phyloP scores from a whole-genome alignment of 2,329 filamentous ascomycete species.

The Aschersonia sp. region DNA sequence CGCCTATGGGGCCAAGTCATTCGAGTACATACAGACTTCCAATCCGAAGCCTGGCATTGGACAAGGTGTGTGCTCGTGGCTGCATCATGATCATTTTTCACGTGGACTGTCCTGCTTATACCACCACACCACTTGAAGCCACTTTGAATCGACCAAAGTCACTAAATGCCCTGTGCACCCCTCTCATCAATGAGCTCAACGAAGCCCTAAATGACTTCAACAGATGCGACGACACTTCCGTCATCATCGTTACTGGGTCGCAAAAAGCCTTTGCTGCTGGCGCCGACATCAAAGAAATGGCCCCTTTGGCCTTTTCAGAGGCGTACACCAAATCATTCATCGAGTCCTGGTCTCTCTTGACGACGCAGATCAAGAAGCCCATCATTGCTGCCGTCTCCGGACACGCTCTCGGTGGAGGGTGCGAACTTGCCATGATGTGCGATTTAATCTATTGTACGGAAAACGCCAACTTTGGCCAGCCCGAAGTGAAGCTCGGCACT shows the following conservation, averaged over 20 bases:
- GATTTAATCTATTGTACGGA: constrained; percentile 87
- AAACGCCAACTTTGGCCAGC: constrained; percentile 84
- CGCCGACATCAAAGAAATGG: constrained; percentile 99
- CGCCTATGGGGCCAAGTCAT: constrained; percentile 39
- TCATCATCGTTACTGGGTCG: constrained; percentile 78
- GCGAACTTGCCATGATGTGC: constrained; percentile 94
- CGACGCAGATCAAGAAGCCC: constrained; percentile 78
- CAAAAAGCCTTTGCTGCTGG: constrained; percentile 87
- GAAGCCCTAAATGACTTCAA: constrained; percentile 60
- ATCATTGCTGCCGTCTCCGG: constrained; percentile 90
- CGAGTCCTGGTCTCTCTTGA: constrained; percentile 81
- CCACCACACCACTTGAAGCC: constrained; percentile 36
- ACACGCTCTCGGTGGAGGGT: constrained; percentile 87
- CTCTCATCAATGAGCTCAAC: constrained; percentile 84
- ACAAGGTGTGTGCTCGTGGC: constrained; percentile 44
- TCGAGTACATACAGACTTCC: constrained; percentile 73
- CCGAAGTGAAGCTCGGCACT: constrained; percentile 88
- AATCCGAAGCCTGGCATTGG: constrained; percentile 80
- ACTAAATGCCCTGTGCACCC: constrained; percentile 83
- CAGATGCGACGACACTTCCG: constrained; percentile 51
- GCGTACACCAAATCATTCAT: constrained; percentile 91
- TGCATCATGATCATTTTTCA: neutral
- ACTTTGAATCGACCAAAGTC: constrained; percentile 90
- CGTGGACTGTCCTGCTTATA: neutral
- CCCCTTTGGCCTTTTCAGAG: constrained; percentile 71